Conservation (phyloP, 805 yeast genomes). For the Ogataea minuta region DNA sequence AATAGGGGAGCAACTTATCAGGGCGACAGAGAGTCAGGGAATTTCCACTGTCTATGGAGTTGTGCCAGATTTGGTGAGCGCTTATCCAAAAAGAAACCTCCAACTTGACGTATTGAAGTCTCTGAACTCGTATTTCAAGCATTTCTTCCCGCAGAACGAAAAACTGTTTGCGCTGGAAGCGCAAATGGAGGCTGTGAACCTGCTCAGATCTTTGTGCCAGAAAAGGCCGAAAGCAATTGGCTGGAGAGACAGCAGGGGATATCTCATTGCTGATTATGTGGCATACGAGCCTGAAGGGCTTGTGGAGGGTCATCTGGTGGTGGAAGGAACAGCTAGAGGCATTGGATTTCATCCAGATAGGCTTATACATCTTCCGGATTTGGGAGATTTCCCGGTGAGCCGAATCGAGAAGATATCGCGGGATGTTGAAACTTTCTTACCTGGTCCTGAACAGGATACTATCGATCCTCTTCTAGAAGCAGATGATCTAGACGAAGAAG, state of each 20-base stretch:
- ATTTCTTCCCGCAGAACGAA: conserved; percentile 79
- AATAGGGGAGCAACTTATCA: conserved; percentile 83
- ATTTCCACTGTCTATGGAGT: conserved; percentile 79
- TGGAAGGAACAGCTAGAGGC: conserved; percentile 88
- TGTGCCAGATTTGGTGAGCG: conserved; percentile 65
- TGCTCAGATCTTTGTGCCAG: conserved; percentile 76
- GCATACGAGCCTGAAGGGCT: conserved; percentile 38
- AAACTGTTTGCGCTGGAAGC: conserved; percentile 70
- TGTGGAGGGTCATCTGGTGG: conserved; percentile 43
- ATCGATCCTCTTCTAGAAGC: conserved; percentile 61
- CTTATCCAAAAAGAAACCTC: conserved; percentile 70
- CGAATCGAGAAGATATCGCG: conserved; percentile 52
- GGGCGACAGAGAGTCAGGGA: conserved; percentile 91
- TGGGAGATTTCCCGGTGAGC: conserved; percentile 82
- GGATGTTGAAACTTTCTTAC: conserved; percentile 31
- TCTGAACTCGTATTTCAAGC: conserved; percentile 61
- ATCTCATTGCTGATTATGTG: conserved; percentile 70
- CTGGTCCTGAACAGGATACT: conserved; percentile 48
- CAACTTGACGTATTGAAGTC: conserved; percentile 70
- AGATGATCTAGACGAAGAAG: conserved; percentile 39
- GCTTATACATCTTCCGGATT: conserved; percentile 81
- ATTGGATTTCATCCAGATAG: conserved; percentile 75
- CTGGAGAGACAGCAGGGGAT: conserved; percentile 95
- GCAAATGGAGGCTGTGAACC: conserved; percentile 66
- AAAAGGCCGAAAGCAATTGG: conserved; percentile 78